These are phyloP conservation scores for Globisporangium carolinianum DNA, from an alignment of 352 stramenopile genomes.

Conservation along the genomic window DNA sequence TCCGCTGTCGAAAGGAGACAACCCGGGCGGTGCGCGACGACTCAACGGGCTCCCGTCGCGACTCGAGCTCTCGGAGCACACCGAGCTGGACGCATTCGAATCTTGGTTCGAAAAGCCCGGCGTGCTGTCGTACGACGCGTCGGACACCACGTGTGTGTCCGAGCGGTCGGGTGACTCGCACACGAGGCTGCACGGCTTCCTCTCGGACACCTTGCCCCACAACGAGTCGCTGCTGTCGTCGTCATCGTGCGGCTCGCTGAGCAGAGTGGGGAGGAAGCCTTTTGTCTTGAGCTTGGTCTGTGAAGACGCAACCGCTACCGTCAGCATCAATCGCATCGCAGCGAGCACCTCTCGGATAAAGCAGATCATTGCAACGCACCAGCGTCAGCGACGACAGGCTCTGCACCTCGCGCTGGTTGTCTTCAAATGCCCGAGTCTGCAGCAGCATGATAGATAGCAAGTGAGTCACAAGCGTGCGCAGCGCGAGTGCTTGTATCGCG, in stretches of 20 bases:
- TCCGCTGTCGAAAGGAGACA: slow-evolving; percentile 73
- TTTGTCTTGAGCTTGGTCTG: slow-evolving; percentile 7
- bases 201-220: slow-evolving; percentile 6
- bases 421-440: slow-evolving; percentile 14
- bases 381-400: slow-evolving; percentile 14
- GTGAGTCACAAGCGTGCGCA: neutral
- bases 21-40: slow-evolving; percentile 22
- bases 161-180: slow-evolving; percentile 24
- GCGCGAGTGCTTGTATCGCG: neutral
- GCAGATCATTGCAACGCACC: slow-evolving; percentile 15
- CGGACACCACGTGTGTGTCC: slow-evolving; percentile 14
- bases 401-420: slow-evolving; percentile 35
- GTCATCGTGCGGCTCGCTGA: neutral
- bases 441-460: neutral
- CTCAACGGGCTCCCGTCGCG: slow-evolving; percentile 17
- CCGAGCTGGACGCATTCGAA: slow-evolving; percentile 18
- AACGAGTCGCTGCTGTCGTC: slow-evolving; percentile 2
- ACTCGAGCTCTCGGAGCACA: slow-evolving; percentile 11
- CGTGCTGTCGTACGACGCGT: slow-evolving; percentile 17
- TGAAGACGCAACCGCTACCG: neutral
- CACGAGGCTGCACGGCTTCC: slow-evolving; percentile 6
- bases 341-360: too few relatives aligned
- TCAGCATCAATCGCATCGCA: neutral
- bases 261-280: neutral
- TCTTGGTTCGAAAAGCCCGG: slow-evolving; percentile 14